A percentile compares a stretch with the other conserved stretches of the same genome.
phyloP scores from a whole-genome alignment of 805 yeast genomes.

The Soucietia sequanensis region DNA sequence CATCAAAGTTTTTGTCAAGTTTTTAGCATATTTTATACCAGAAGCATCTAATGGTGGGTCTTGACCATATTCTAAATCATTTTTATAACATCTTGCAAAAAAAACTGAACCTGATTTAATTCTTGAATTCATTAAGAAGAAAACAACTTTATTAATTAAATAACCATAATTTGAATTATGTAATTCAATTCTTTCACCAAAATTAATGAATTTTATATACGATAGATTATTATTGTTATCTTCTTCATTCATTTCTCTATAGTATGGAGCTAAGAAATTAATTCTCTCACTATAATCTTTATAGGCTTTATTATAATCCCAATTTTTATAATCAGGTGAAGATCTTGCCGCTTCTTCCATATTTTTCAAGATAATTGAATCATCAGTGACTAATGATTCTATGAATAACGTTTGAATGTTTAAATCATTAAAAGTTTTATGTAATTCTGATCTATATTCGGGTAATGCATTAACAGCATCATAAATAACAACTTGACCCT shows the following conservation, averaged over 20 bases:
- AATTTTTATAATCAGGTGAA: conserved; percentile 82
- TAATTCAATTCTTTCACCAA: conserved; percentile 80
- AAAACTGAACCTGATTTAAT: conserved; percentile 88
- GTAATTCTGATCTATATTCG: conserved; percentile 60
- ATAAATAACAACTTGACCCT: conserved; percentile 93
- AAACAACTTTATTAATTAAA: conserved; percentile 84
- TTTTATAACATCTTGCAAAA: conserved; percentile 77
- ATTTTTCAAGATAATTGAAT: conserved; percentile 64
- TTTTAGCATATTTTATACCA: conserved; percentile 66
- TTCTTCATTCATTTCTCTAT: conserved; percentile 64
- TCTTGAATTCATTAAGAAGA: conserved; percentile 86
- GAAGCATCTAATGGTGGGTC: conserved; percentile 82
- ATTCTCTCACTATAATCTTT: conserved; percentile 76
- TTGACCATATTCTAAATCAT: conserved; percentile 57
- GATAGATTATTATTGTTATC: conserved; percentile 47
- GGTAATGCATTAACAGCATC: conserved; percentile 91
- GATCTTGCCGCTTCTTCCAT: conserved; percentile 76
- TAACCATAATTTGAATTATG: conserved; percentile 86
- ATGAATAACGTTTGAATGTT: conserved; percentile 81
- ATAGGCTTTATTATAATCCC: conserved; percentile 74
- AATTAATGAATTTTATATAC: conserved; percentile 84
- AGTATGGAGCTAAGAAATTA: conserved; percentile 61
- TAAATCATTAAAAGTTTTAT: conserved; percentile 49
- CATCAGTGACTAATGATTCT: conserved; percentile 82
- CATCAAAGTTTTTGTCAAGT: conserved; percentile 57